Conservation (phyloP, 1,284 basidiomycete species). For the Rhizoctonia solani region DNA sequence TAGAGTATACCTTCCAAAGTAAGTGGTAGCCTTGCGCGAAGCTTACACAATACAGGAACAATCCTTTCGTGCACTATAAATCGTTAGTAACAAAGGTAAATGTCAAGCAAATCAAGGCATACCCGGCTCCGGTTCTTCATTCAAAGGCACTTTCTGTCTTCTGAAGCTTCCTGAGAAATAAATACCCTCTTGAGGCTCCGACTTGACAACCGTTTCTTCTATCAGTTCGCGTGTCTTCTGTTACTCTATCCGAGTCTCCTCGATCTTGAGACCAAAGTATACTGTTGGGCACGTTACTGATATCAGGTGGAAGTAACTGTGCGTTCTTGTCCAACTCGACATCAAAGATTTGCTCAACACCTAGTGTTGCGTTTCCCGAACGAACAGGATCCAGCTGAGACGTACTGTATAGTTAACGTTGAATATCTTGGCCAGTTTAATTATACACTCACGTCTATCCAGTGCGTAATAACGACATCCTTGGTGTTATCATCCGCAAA, state of each 20-base stretch:
- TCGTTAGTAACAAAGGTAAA: background rate
- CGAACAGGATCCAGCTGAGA: slow-evolving; percentile 20
- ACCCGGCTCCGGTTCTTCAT: background rate
- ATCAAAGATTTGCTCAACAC: slow-evolving; percentile 31
- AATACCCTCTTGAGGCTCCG: background rate
- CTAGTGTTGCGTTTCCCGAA: background rate
- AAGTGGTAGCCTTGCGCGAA: slow-evolving; percentile 15
- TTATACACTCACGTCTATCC: slow-evolving; percentile 23
- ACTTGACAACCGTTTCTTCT: background rate
- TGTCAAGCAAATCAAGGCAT: background rate
- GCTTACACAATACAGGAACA: slow-evolving; percentile 14
- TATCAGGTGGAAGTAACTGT: background rate
- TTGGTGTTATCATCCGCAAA: slow-evolving; percentile 27
- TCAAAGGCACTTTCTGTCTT: background rate
- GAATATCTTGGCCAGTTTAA: background rate
- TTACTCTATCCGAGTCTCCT: background rate
- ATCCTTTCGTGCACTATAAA: slow-evolving; percentile 13
- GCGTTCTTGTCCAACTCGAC: slow-evolving; percentile 21
- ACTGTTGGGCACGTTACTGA: background rate
- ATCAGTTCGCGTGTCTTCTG: background rate
- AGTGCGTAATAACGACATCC: slow-evolving; percentile 23
- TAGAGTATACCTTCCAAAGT: slow-evolving; percentile 11
- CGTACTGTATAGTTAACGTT: background rate
- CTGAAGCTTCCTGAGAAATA: background rate
- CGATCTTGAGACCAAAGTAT: slow-evolving; percentile 28